Conservation (phyloP, 495 filamentous ascomycete species). For the Podospora conica region DNA sequence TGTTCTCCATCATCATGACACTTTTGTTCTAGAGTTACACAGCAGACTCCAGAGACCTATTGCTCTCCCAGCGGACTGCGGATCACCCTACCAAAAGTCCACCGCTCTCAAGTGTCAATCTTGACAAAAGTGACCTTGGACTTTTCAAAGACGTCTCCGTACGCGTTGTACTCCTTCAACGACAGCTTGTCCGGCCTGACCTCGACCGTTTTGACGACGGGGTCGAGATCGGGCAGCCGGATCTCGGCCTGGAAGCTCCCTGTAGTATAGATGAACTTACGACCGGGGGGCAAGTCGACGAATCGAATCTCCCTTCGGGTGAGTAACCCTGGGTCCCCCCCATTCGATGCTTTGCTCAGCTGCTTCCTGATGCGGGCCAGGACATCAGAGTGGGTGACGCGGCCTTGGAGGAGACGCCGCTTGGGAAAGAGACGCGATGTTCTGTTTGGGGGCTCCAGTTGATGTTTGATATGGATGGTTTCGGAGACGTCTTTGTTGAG, state of each 20-base stretch:
- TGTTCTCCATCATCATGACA: neutral
- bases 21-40: neutral
- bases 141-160: too few relatives aligned
- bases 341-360: neutral
- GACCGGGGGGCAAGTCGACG: neutral
- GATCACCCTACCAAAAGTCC: too few relatives aligned
- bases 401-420: neutral
- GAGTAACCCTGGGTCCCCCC: neutral
- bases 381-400: neutral
- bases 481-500: neutral
- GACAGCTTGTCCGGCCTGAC: neutral
- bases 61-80: too few relatives aligned
- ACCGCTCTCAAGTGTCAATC: too few relatives aligned
- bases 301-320: neutral
- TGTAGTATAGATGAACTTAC: neutral
- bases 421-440: neutral
- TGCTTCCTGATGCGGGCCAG: neutral
- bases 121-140: too few relatives aligned
- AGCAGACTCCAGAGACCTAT: neutral
- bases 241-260: neutral
- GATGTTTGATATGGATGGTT: neutral
- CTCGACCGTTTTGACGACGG: neutral
- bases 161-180: neutral
- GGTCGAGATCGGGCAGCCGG: neutral
- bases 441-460: neutral